A percentile compares a stretch with the other conserved stretches of the same genome.
Conservation (phyloP, 1,139 yeast genomes). For the Blastobotrys elegans region DNA sequence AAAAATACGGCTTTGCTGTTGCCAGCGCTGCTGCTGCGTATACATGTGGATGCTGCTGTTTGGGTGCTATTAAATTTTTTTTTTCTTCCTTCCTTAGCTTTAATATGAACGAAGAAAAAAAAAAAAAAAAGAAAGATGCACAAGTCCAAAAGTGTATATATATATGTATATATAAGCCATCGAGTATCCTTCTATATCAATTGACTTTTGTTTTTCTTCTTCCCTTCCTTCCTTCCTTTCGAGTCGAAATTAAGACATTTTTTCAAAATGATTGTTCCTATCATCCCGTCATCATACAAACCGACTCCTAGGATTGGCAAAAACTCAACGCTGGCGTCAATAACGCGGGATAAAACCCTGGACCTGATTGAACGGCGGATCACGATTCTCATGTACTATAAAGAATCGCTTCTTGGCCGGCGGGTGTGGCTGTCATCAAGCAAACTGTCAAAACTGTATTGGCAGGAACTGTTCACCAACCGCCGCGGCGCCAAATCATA, state of each 20-base stretch:
- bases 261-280: too few species aligned
- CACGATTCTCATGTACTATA: constrained; percentile 9
- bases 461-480: constrained; percentile 10
- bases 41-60: too few species aligned
- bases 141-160: background rate
- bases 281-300: too few species aligned
- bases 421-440: constrained; percentile 16
- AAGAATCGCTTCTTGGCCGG: constrained; percentile 15
- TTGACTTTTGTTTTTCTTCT: background rate
- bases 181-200: background rate
- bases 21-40: too few species aligned
- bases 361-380: constrained; percentile 10
- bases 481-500: constrained; percentile 11
- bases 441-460: constrained; percentile 10
- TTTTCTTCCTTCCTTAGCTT: too few species aligned
- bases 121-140: background rate
- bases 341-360: constrained; percentile 9
- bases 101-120: background rate
- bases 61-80: too few species aligned
- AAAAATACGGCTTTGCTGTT: too few species aligned
- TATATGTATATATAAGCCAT: background rate
- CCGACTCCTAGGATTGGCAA: too few species aligned
- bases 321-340: constrained; percentile 5
- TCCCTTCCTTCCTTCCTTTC: background rate
- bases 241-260: too few species aligned